These are phyloP conservation scores for Mycosarcoma maydis DNA, from an alignment of 1,284 basidiomycete species.

Conservation along the genomic window DNA sequence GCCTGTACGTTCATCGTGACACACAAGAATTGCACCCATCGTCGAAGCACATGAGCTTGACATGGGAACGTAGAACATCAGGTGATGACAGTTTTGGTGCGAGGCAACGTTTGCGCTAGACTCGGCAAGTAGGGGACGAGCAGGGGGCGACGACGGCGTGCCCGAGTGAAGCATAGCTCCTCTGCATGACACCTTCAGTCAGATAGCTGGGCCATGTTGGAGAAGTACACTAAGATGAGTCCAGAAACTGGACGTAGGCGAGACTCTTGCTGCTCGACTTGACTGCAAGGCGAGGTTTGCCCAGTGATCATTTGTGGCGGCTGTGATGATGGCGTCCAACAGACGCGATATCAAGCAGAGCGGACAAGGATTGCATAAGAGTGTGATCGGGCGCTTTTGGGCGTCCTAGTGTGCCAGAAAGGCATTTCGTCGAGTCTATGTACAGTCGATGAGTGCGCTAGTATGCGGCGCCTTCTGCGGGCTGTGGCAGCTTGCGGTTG, in stretches of 20 bases:
- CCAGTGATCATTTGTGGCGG: slow-evolving; percentile 11
- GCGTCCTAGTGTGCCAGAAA: not conserved
- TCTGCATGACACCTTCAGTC: not conserved
- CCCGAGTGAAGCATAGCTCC: not conserved
- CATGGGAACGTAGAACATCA: slow-evolving; percentile 1
- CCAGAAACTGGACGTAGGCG: slow-evolving; percentile 8
- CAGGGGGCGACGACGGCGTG: not conserved
- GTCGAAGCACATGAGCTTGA: slow-evolving; percentile 12
- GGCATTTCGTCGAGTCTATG: slow-evolving; percentile 24
- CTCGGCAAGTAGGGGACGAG: not conserved
- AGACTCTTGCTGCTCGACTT: not conserved
- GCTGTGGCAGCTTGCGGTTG: slow-evolving; percentile 94
- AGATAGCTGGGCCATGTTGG: slow-evolving; percentile 1
- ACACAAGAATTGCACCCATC: slow-evolving; percentile 14
- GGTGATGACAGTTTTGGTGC: not conserved
- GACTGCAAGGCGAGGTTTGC: slow-evolving; percentile 34
- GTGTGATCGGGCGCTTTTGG: no score
- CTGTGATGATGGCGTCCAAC: slow-evolving; percentile 7
- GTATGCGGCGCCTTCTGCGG: slow-evolving; percentile 78
- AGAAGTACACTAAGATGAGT: not conserved
- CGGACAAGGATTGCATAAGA: not conserved
- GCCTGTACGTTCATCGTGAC: slow-evolving; percentile 1
- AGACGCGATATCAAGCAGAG: not conserved
- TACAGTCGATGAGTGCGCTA: slow-evolving; percentile 16
- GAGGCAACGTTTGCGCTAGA: not conserved